Conservation (phyloP, 2,329 filamentous ascomycete species). For the Malbranchea zuffiana region DNA sequence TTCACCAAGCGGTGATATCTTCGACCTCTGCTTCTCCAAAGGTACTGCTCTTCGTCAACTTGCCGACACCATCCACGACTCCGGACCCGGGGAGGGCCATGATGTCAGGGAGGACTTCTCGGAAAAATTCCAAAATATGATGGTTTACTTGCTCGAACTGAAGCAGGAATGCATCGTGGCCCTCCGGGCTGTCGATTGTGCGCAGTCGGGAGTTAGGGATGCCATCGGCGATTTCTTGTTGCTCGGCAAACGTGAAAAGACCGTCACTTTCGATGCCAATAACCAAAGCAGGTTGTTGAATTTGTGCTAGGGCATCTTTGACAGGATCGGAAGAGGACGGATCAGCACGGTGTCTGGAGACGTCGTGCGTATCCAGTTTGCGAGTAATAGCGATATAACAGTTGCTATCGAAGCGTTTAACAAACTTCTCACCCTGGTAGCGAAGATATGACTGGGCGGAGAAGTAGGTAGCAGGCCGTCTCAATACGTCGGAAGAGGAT, state of each 20-base stretch:
- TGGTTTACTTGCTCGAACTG: constrained; percentile 96
- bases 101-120: constrained; percentile 73
- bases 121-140: constrained; percentile 74
- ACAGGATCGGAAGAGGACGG: constrained; percentile 41
- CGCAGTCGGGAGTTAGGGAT: constrained; percentile 68
- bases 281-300: constrained; percentile 81
- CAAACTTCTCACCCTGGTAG: constrained; percentile 94
- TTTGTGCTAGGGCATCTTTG: constrained; percentile 63
- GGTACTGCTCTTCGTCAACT: constrained; percentile 73
- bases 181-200: constrained; percentile 86
- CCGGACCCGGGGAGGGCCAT: constrained; percentile 54
- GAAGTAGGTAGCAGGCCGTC: constrained; percentile 68
- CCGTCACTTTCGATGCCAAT: constrained; percentile 93
- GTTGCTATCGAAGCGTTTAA: constrained; percentile 93
- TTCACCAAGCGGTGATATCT: constrained; percentile 87
- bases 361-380: constrained; percentile 94
- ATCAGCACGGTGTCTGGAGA: constrained; percentile 60
- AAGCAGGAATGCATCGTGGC: constrained; percentile 89
- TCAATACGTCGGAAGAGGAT: constrained; percentile 18
- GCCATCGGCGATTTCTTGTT: constrained; percentile 75
- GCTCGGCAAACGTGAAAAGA: constrained; percentile 92
- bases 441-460: constrained; percentile 95
- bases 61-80: constrained; percentile 42
- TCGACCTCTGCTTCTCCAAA: constrained; percentile 95
- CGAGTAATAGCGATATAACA: constrained; percentile 98